phyloP scores from a whole-genome alignment of 1,284 basidiomycete genomes.

The Trichosporon coremiiforme region DNA sequence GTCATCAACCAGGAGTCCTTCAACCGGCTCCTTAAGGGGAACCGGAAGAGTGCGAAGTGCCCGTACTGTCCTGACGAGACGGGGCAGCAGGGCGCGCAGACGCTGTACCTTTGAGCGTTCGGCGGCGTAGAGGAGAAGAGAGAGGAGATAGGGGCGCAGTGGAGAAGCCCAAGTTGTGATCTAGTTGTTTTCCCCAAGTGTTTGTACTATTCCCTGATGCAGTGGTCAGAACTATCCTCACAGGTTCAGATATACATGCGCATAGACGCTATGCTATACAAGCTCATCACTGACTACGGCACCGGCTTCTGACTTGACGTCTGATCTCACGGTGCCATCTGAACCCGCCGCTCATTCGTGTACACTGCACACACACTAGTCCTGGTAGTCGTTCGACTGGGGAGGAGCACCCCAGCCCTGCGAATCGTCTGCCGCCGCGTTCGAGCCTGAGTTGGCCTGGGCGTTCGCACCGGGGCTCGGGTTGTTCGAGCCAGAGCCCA shows the following conservation, averaged over 20 bases:
- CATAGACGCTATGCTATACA: neutral
- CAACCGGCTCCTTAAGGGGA: conserved; percentile 73
- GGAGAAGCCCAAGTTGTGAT: neutral
- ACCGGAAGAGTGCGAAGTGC: conserved; percentile 53
- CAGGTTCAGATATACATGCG: neutral
- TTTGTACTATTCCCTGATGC: neutral
- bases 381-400: neutral
- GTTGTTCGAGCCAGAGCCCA: no score
- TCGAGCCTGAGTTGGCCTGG: no score
- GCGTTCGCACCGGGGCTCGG: no score
- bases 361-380: neutral
- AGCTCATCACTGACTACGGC: neutral
- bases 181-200: neutral
- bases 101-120: conserved; percentile 49
- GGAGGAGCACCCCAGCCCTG: no score
- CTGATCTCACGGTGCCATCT: no score
- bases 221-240: neutral
- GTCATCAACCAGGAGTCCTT: conserved; percentile 87
- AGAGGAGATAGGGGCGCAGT: neutral
- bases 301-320: neutral
- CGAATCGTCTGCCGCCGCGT: no score
- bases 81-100: conserved; percentile 41
- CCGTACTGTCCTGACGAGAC: conserved; percentile 57
- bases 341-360: no score
- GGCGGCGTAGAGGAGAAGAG: neutral